Base-by-base conservation (phyloP, 2,329 filamentous ascomycete species). In the Parasarocladium wereldwijsianum region DNA sequence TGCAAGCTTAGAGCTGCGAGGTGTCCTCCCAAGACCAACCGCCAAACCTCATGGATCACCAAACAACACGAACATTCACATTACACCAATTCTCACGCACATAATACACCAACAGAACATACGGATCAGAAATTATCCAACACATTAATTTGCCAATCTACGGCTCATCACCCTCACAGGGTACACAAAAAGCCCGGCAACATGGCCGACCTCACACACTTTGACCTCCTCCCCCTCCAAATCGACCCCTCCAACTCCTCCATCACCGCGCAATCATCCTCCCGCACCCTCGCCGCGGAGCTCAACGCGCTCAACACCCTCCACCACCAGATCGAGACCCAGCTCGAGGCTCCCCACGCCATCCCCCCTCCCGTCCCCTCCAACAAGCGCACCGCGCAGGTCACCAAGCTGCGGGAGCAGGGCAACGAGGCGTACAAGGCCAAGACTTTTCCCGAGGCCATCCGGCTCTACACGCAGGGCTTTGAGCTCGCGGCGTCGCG, bases 381-480 rank as follows among this genome's bases (percentile, higher is more conserved):
- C 37, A 92, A 93, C 63, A 93, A 94, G 60, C 83, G 87, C 47
- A 76, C 70, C 40, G 84, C 82, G 20, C 75, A 86, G 49, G 80
- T 98, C 55, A 72, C 66, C 56, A 96, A 96, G 60, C 75, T 96
- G 40, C 82, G 85, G 50, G 90, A 96, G 52, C 70, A 69, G 34
- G 87, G 84, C 45, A 93, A 93, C 62, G 60, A 60, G 34, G 73
- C 81, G 42, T 87, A 82, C 64, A 79, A 83, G 54, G 86, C 87
- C 55, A 68, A 68, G 43, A 67, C 73, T 41, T 73, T 79, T 57
- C 56, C 55, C 33, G 83, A 92, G 32, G 87, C 87, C 4, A 64
- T 84, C 41, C 76, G 75, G 42, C 67, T 86, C 42, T 94, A 96
- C 62, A 70, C 69, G 0, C 70, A 87, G n/a, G 86, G 83, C 2